Evolutionary conservation across 768 basidiomycete genomes (phyloP).

Genomic region (Hydnomerulius pinastri): DNA sequence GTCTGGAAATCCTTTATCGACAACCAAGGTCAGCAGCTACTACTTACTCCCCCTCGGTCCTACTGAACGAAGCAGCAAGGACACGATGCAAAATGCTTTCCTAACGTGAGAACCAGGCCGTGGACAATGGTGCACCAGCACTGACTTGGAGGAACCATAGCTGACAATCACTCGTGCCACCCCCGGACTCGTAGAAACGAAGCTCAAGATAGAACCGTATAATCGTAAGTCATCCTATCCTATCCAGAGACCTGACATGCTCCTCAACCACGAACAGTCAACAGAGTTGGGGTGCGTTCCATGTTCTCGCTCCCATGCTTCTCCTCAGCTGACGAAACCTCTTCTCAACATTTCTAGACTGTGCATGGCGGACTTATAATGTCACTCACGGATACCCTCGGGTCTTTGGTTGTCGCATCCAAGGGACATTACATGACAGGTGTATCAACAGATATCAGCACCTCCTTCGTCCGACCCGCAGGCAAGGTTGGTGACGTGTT

Average conservation of each 20-base stretch:
- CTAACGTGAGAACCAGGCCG: slow-evolving; percentile 64
- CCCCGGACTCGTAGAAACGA: slow-evolving; percentile 73
- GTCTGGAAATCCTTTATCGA: slow-evolving; percentile 84
- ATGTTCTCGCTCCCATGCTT: neutral
- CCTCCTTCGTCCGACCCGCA: slow-evolving; percentile 76
- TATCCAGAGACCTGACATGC: neutral
- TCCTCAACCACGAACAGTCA: slow-evolving; percentile 48
- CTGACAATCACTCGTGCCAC: slow-evolving; percentile 62
- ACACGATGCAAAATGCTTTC: slow-evolving; percentile 80
- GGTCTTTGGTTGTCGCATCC: slow-evolving; percentile 80
- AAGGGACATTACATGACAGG: slow-evolving; percentile 88
- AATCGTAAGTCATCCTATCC: slow-evolving; percentile 52
- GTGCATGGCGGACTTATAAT: slow-evolving; percentile 83
- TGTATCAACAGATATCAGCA: slow-evolving; percentile 79
- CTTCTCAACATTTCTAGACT: slow-evolving; percentile 32
- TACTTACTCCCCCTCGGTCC: too few species aligned
- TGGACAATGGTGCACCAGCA: neutral
- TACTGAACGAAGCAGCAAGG: slow-evolving; percentile 43
- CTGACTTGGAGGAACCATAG: slow-evolving; percentile 36
- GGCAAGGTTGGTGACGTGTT: slow-evolving; percentile 72
- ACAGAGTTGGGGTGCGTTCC: slow-evolving; percentile 72
- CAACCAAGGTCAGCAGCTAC: slow-evolving; percentile 62
- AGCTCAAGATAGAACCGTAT: slow-evolving; percentile 71
- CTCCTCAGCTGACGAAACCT: too few species aligned
- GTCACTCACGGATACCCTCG: slow-evolving; percentile 82